Conservation (phyloP, 2,329 filamentous ascomycete genomes). For the Phyllosticta capitalensis region DNA sequence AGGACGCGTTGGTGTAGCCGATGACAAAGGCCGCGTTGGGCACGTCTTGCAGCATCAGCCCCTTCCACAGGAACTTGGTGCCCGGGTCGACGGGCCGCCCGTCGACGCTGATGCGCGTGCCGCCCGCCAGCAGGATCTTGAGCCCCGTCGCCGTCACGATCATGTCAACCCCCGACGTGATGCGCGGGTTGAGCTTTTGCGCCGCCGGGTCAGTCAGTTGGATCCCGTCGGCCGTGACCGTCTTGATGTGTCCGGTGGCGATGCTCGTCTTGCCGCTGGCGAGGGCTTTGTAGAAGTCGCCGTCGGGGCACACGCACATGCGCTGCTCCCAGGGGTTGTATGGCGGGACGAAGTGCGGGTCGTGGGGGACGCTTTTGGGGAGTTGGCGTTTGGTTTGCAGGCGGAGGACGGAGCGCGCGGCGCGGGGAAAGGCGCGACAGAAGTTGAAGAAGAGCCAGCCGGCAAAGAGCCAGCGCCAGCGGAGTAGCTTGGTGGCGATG, state of each 20-base stretch:
- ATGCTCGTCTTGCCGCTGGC: slow-evolving; percentile 42
- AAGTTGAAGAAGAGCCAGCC: slow-evolving; percentile 41
- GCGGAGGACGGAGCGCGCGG: slow-evolving; percentile 41
- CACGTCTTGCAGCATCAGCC: slow-evolving; percentile 51
- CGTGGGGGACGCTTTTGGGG: slow-evolving; percentile 35
- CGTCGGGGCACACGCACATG: slow-evolving; percentile 58
- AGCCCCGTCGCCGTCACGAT: slow-evolving; percentile 59
- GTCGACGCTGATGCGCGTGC: slow-evolving; percentile 43
- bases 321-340: slow-evolving; percentile 59
- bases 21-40: slow-evolving; percentile 51
- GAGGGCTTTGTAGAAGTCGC: slow-evolving; percentile 48
- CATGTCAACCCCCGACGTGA: slow-evolving; percentile 44
- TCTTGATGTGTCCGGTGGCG: slow-evolving; percentile 46
- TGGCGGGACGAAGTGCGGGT: slow-evolving; percentile 37
- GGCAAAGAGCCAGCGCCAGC: slow-evolving; percentile 43
- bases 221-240: slow-evolving; percentile 41
- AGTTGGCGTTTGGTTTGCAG: slow-evolving; percentile 40
- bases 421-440: slow-evolving; percentile 44
- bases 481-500: slow-evolving; percentile 39
- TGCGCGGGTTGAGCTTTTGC: slow-evolving; percentile 25
- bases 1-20: slow-evolving; percentile 52
- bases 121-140: slow-evolving; percentile 46
- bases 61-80: slow-evolving; percentile 50
- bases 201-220: slow-evolving; percentile 28
- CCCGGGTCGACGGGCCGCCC: slow-evolving; percentile 35